Evolutionary conservation across 148 eudicot genomes (phyloP).

Genomic region (Cornus suecica): DNA sequence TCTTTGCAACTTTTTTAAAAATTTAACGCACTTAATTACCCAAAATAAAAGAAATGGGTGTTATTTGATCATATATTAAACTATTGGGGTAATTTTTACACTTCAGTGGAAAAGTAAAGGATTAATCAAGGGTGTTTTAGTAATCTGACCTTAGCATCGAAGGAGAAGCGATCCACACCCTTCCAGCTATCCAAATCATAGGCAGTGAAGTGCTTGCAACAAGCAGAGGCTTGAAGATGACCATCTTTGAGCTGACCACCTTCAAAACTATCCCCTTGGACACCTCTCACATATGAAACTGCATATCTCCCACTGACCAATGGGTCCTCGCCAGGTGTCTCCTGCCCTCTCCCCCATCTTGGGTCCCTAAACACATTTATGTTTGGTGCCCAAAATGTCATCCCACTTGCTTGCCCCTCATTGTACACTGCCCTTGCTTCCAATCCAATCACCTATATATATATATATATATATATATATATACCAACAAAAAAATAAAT

Average conservation of each 20-base stretch:
- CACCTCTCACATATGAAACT: constrained; percentile 63
- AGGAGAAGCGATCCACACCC: constrained; percentile 48
- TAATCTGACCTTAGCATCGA: constrained; percentile 71
- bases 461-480: too few species aligned
- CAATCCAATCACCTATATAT: constrained; percentile 58
- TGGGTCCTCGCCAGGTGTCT: constrained; percentile 86
- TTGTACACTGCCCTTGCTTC: constrained; percentile 82
- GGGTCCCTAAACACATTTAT: constrained; percentile 84
- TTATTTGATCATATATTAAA: too few species aligned
- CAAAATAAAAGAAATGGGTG: too few species aligned
- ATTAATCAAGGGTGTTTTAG: too few species aligned
- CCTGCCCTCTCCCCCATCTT: constrained; percentile 91
- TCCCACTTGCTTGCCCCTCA: constrained; percentile 67
- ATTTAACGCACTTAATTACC: too few species aligned
- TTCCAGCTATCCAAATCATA: constrained; percentile 79
- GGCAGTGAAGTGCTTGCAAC: constrained; percentile 83
- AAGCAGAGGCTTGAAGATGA: constrained; percentile 71
- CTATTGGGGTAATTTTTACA: too few species aligned
- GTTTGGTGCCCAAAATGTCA: constrained; percentile 94
- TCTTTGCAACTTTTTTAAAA: too few species aligned
- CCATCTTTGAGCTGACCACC: constrained; percentile 39
- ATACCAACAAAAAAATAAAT: too few species aligned
- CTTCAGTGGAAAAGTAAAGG: too few species aligned
- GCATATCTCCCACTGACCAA: constrained; percentile 52
- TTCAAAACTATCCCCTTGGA: constrained; percentile 60